phyloP scores from a whole-genome alignment of 257 asterid species.

The Solanum chilense region DNA sequence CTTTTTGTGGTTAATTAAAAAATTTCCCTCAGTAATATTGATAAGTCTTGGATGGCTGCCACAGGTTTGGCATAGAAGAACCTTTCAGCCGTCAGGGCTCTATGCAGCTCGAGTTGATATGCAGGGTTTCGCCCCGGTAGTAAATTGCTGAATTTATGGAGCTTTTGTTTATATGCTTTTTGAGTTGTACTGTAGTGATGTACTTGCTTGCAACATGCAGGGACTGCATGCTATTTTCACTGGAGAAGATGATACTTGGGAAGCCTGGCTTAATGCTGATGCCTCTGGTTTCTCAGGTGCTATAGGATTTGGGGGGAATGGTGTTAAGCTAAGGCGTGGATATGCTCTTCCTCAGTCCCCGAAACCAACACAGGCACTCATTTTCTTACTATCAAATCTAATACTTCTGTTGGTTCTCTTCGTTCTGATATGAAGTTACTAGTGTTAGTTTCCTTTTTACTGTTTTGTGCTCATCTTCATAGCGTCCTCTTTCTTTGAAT shows the following conservation, averaged over 20 bases:
- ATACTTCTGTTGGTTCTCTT: background rate
- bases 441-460: background rate
- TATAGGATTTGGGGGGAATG: conserved; percentile 36
- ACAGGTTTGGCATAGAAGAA: conserved; percentile 95
- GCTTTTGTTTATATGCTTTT: background rate
- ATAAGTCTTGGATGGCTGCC: background rate
- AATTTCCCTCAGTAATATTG: background rate
- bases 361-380: conserved; percentile 81
- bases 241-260: conserved; percentile 98
- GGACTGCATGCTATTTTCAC: conserved; percentile 86
- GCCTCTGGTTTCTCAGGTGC: conserved; percentile 63
- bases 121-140: conserved; percentile 83
- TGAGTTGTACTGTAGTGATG: background rate
- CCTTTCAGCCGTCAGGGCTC: conserved; percentile 94
- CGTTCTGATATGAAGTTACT: background rate
- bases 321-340: conserved; percentile 83
- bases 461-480: background rate
- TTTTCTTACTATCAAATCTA: background rate
- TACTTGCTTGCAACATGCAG: conserved; percentile 26
- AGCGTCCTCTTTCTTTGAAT: background rate
- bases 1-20: background rate
- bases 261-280: conserved; percentile 78
- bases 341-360: conserved; percentile 73
- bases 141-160: conserved; percentile 9
- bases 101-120: conserved; percentile 98